Base-by-base conservation (phyloP, 1,284 basidiomycete species). In the Cryptococcus sp. region DNA sequence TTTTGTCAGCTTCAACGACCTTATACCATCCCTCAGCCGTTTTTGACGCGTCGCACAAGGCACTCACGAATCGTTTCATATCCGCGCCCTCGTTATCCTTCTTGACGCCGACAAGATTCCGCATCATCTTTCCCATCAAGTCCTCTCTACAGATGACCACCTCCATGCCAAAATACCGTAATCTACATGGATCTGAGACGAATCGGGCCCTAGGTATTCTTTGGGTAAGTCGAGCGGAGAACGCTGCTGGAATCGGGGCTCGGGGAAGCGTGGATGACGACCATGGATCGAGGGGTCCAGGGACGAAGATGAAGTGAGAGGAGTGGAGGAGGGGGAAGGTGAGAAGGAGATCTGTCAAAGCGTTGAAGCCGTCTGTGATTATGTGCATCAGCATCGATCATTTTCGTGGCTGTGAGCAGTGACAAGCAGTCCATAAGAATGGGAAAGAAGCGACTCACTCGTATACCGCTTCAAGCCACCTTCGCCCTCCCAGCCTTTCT, bases 121-220 rank as follows among this genome's bases (percentile, higher is more conserved):
- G 82, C 57, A 99, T 80, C 90, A 99, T 94, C 58, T 89, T 84
- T 2, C 91, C 86, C 93, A 99, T 96, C 53, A 89, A 79, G 73
- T 99, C 92, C 69, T 99, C 93, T 53, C 96, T 82, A 72, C 89
- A 96, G 22, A 99, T 81, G 41, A 99, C 94, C 47, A 99, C 87
- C 78, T 99, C 96, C 72, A 98, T 94, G 30, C 90, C 87, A 73
- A 95, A 96, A 77, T 97, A 98, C 66, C 90, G 90, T 69, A 99
- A 85, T 7, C 96, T 86, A 77, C 93, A 96, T 1, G 96, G 96
- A 75, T 99, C 98, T 49, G 87, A 90, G 0, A 86, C 87, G 69
- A 99, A 89, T 67, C 89, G 85, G 1, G 87, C 82, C 67, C 89
- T 88, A 0, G 91, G 88, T 23, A 96, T 76, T 65, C 86, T 87